A percentile compares a stretch with the other conserved stretches of the same genome.
Evolutionary conservation across 1,139 yeast genomes (phyloP).

Genomic region (Scheffersomyces titani): DNA sequence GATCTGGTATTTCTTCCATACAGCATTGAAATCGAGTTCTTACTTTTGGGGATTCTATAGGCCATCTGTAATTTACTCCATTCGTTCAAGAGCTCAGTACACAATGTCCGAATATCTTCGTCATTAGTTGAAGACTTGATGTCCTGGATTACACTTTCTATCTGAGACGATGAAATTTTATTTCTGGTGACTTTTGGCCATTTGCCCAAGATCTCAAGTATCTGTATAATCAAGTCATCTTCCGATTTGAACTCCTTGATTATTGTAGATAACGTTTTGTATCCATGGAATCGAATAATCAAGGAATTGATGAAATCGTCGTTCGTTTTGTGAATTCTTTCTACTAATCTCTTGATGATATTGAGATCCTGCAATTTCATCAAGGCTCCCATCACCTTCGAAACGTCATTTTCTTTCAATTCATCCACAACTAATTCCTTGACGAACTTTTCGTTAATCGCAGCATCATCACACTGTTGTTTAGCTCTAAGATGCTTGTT

Average conservation of each 20-base stretch:
- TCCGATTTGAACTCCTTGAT: constrained; percentile 36
- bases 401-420: constrained; percentile 60
- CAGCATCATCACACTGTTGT: constrained; percentile 58
- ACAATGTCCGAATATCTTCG: constrained; percentile 34
- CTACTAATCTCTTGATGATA: constrained; percentile 65
- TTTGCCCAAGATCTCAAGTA: constrained; percentile 57
- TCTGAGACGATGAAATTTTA: constrained; percentile 76
- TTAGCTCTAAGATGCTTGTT: constrained; percentile 49
- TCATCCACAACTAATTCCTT: constrained; percentile 56
- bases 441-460: constrained; percentile 67
- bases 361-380: constrained; percentile 75
- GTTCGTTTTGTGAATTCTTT: constrained; percentile 60
- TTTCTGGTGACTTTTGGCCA: constrained; percentile 88
- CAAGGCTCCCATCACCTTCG: constrained; percentile 79
- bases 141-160: constrained; percentile 62
- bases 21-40: constrained; percentile 17
- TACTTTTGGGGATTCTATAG: constrained; percentile 70
- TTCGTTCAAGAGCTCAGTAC: constrained; percentile 52
- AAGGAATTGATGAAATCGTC: constrained; percentile 57
- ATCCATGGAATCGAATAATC: constrained; percentile 82
- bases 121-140: constrained; percentile 36
- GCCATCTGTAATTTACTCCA: constrained; percentile 84
- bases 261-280: constrained; percentile 70
- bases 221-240: constrained; percentile 38
- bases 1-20: constrained; percentile 30